These are phyloP conservation scores for Glycine latifolia DNA, from an alignment of 306 rosid genomes.

Conservation along the genomic window DNA sequence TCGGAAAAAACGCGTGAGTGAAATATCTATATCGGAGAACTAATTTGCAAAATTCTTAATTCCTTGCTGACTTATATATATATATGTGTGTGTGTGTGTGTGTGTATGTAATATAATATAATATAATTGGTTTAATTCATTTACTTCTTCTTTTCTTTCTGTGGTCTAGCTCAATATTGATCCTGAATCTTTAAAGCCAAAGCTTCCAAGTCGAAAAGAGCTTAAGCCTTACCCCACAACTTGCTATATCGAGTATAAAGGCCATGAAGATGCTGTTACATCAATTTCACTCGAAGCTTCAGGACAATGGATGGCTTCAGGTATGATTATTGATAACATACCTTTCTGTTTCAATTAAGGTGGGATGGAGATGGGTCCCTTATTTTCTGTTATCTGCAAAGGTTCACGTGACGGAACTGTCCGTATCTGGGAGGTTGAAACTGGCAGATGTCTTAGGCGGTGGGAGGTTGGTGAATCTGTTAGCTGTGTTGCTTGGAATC, in stretches of 20 bases:
- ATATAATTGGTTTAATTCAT: background rate
- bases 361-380: slow-evolving; percentile 26
- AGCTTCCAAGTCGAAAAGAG: slow-evolving; percentile 85
- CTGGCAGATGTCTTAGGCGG: slow-evolving; percentile 83
- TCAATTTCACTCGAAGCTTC: slow-evolving; percentile 82
- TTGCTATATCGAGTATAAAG: slow-evolving; percentile 84
- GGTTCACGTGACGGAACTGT: slow-evolving; percentile 94
- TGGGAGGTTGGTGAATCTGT: slow-evolving; percentile 88
- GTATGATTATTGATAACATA: slow-evolving; percentile 52
- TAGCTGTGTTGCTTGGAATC: slow-evolving; percentile 91
- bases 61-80: background rate
- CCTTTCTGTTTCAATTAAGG: slow-evolving; percentile 33
- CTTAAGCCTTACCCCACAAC: slow-evolving; percentile 85
- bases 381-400: slow-evolving; percentile 46
- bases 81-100: no score
- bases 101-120: no score
- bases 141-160: slow-evolving; percentile 16
- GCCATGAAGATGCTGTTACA: slow-evolving; percentile 85
- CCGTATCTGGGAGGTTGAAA: slow-evolving; percentile 93
- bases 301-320: slow-evolving; percentile 99
- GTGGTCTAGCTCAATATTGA: slow-evolving; percentile 80
- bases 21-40: slow-evolving; percentile 21
- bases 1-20: slow-evolving; percentile 87
- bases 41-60: slow-evolving; percentile 2
- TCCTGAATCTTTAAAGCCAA: slow-evolving; percentile 94